Evolutionary conservation across 1,139 yeast species (phyloP), one percentile per base, ranked within the genome.

Genomic region (Dujonia santamariae): DNA sequence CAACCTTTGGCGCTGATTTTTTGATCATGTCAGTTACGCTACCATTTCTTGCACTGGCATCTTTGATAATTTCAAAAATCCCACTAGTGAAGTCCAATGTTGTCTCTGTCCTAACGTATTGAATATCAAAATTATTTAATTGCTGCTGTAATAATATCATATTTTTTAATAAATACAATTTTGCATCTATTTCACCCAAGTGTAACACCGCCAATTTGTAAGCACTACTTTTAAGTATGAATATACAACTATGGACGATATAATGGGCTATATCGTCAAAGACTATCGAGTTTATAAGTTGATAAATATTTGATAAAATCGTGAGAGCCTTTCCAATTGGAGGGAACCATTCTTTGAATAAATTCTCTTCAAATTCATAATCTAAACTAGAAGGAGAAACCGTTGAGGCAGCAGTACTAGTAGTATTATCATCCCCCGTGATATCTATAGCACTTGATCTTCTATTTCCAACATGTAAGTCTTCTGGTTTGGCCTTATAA

Each of bases 231-330:
- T 73, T 54, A 72, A 68, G 20, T 78, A 84, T 34, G 27, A 62
- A 54, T 26, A 90, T 72, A 47, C 95, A 83, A 31, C 84, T 76
- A 51, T 86, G 96, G 4, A 90, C 86, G 38, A 87, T 80, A 37
- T 84, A 78, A 53, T 88, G 96, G 0, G 97, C 96, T 42, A 90
- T 60, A 51, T 87, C 96, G 51, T 88, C 96, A 60, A 90, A 90
- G 1, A 88, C 85, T 7, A 75, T 65, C 1, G 84, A 77, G 44
- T 82, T 80, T 18, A 90, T 75, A 45, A 88, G 65, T 50, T 86
- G 95, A 52, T 87, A 85, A 16, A 90, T 82, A 50, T 79, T 85
- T 17, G 90, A 81, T 23, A 90, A 62, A 12, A 90, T 61, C 0
- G 85, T 72, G 28, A 88, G 62, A 0, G 96, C 82, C 38, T 76